Conservation (phyloP, 805 yeast genomes). For the Saturnispora halmiae region DNA sequence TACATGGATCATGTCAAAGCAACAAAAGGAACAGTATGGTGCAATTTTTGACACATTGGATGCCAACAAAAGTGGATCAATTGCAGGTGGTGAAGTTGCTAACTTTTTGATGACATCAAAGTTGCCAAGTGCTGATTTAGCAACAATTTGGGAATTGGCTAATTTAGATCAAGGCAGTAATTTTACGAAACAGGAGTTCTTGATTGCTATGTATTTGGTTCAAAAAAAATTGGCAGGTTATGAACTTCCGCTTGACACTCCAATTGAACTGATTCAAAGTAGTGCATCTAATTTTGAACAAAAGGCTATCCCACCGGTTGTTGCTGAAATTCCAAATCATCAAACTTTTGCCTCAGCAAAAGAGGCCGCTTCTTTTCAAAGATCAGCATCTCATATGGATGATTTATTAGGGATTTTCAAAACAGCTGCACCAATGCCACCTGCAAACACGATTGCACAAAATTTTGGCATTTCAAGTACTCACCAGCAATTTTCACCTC, state of each 20-base stretch:
- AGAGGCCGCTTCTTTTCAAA: constrained; percentile 16
- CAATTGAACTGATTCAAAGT: constrained; percentile 42
- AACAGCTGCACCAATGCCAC: constrained; percentile 29
- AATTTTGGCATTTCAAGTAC: constrained; percentile 9
- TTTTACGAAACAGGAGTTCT: constrained; percentile 74
- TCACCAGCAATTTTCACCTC: constrained; percentile 9
- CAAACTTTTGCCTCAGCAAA: constrained; percentile 15
- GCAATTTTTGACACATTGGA: constrained; percentile 73
- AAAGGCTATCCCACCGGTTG: constrained; percentile 9
- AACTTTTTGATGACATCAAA: constrained; percentile 83
- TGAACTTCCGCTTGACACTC: constrained; percentile 70
- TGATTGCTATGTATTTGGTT: constrained; percentile 88
- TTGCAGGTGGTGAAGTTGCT: constrained; percentile 77
- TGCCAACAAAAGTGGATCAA: constrained; percentile 47
- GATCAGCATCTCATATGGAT: constrained; percentile 38
- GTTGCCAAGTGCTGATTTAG: constrained; percentile 74
- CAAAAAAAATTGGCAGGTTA: constrained; percentile 73
- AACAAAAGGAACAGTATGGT: constrained; percentile 71
- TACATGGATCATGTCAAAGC: constrained; percentile 57
- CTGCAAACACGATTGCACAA: constrained; percentile 15
- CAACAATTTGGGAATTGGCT: constrained; percentile 89
- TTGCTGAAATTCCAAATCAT: constrained; percentile 4
- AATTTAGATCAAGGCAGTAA: constrained; percentile 81
- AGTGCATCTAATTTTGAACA: constrained; percentile 24
- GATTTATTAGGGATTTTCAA: constrained; percentile 58